These are phyloP conservation scores for Teratosphaeria gauchensis DNA, from an alignment of 2,329 filamentous ascomycete species.

Conservation along the genomic window DNA sequence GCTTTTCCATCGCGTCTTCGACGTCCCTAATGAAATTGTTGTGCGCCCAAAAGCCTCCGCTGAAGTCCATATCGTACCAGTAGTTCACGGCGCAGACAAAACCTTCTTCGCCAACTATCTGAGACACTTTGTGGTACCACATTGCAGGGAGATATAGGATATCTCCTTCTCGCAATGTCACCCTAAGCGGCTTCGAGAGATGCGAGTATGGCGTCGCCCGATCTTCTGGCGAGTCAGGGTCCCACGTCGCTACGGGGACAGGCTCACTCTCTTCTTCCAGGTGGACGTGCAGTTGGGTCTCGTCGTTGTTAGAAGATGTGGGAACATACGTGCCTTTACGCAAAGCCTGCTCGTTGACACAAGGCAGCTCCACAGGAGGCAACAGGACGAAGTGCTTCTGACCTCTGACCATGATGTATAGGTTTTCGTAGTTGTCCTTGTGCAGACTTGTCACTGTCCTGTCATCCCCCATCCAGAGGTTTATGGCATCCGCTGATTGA, in stretches of 20 bases:
- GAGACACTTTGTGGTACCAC: conserved; percentile 79
- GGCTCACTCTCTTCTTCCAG: conserved; percentile 30
- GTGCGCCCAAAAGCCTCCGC: conserved; percentile 56
- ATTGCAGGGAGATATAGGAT: conserved; percentile 75
- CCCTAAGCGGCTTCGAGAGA: conserved; percentile 51
- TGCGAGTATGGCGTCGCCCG: conserved; percentile 50
- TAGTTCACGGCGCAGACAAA: conserved; percentile 75
- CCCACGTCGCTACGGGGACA: conserved; percentile 65
- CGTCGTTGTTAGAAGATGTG: conserved; percentile 3
- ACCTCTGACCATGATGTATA: conserved; percentile 68
- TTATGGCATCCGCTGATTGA: conserved; percentile 61
- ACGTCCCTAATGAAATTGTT: conserved; percentile 40
- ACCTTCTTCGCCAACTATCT: conserved; percentile 57
- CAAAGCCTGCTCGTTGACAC: conserved; percentile 55
- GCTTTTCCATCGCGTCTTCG: background rate
- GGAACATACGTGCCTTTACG: conserved; percentile 50
- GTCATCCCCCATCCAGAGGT: conserved; percentile 73
- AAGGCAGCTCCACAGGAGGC: conserved; percentile 60
- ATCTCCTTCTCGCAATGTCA: conserved; percentile 62
- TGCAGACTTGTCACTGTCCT: conserved; percentile 62
- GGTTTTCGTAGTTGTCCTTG: conserved; percentile 77
- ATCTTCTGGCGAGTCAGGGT: conserved; percentile 51
- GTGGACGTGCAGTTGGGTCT: conserved; percentile 19
- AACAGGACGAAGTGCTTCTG: conserved; percentile 66
- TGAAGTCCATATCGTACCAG: conserved; percentile 78